phyloP scores from a whole-genome alignment of 1,139 yeast genomes.

The Kurtzmaniella natalensis region DNA sequence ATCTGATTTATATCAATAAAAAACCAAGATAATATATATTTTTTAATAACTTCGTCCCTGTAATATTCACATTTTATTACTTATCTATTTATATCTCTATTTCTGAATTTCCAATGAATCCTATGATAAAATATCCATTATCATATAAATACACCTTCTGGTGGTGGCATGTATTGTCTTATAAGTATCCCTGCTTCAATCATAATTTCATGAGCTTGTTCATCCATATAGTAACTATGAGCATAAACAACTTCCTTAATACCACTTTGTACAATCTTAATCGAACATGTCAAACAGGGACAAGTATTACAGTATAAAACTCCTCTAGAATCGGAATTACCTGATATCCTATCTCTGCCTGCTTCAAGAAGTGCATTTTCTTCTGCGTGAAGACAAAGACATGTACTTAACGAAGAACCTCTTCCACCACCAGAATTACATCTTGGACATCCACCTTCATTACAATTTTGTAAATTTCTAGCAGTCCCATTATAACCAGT shows the following conservation, averaged over 20 bases:
- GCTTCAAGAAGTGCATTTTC: constrained; percentile 94
- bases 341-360: constrained; percentile 74
- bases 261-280: constrained; percentile 92
- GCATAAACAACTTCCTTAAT: constrained; percentile 91
- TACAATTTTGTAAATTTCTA: constrained; percentile 79
- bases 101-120: not conserved
- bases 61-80: not conserved
- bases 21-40: too few relatives aligned
- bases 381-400: constrained; percentile 94
- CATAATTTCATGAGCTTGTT: constrained; percentile 63
- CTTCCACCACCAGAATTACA: constrained; percentile 74
- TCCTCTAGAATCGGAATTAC: constrained; percentile 43
- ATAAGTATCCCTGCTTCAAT: constrained; percentile 67
- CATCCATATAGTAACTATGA: constrained; percentile 90
- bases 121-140: not conserved
- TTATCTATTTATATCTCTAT: not conserved
- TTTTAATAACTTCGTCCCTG: not conserved
- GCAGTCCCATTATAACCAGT: constrained; percentile 99
- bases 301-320: constrained; percentile 91
- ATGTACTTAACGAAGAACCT: constrained; percentile 62
- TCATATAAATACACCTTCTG: constrained; percentile 38
- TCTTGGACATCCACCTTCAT: constrained; percentile 90
- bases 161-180: constrained; percentile 71
- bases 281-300: constrained; percentile 94
- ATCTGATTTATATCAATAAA: constrained; percentile 29